phyloP scores from a whole-genome alignment of 1,284 basidiomycete species.

The Cystobasidiaceae sp. region DNA sequence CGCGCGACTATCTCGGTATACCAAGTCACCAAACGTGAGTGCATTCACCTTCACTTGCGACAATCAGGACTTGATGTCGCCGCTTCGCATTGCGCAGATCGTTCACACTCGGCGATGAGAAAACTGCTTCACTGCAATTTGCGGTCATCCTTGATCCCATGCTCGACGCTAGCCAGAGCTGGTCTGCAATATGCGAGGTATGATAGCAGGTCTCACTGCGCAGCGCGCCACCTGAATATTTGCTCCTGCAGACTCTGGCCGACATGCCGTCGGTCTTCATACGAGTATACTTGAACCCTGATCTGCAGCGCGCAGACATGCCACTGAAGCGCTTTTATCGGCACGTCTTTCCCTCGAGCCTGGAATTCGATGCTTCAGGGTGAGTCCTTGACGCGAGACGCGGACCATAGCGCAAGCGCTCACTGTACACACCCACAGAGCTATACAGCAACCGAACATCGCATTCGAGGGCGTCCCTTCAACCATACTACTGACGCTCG shows the following conservation, averaged over 20 bases:
- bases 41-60: background rate
- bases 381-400: conserved; percentile 47
- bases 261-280: conserved; percentile 55
- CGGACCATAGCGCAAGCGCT: background rate
- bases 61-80: background rate
- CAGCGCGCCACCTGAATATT: background rate
- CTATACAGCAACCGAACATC: conserved; percentile 42
- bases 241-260: conserved; percentile 47
- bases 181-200: conserved; percentile 71
- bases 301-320: conserved; percentile 59
- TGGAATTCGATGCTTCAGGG: conserved; percentile 68
- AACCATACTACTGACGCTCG: conserved; percentile 78
- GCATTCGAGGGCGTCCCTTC: conserved; percentile 56
- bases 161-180: conserved; percentile 75
- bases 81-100: conserved; percentile 51
- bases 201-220: conserved; percentile 30
- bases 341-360: conserved; percentile 59
- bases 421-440: background rate
- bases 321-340: conserved; percentile 93
- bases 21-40: conserved; percentile 60
- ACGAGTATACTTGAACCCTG: conserved; percentile 71
- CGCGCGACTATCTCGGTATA: background rate
- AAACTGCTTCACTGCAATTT: conserved; percentile 65
- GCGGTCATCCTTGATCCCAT: conserved; percentile 77
- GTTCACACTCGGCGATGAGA: conserved; percentile 63